These are phyloP conservation scores for Populus trichocarpa DNA, from an alignment of 441 rosid genomes.

Conservation along the genomic window DNA sequence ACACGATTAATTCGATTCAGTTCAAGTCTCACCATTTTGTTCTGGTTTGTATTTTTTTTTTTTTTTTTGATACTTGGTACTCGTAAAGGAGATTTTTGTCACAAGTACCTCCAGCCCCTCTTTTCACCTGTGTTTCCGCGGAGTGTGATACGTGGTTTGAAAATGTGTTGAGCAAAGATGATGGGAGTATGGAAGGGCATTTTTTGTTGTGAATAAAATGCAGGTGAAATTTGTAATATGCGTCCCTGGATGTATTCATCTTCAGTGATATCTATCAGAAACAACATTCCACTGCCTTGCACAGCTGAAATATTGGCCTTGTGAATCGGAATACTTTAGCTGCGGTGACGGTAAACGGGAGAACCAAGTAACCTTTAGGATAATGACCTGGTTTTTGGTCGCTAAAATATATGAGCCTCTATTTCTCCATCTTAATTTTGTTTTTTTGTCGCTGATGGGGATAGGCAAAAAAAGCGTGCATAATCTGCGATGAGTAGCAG, in stretches of 20 bases:
- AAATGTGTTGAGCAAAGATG: slow-evolving; percentile 13
- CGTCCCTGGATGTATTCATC: slow-evolving; percentile 1
- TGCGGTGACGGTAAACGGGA: neutral
- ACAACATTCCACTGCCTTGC: neutral
- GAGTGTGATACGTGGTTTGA: slow-evolving; percentile 29
- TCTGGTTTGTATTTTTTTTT: slow-evolving; percentile 7
- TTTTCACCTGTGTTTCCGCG: slow-evolving; percentile 34
- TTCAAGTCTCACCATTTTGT: slow-evolving; percentile 9
- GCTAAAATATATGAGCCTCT: no score
- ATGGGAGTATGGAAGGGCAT: slow-evolving; percentile 31
- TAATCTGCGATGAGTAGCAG: no score
- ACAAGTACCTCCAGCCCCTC: slow-evolving; percentile 25
- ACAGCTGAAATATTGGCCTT: neutral
- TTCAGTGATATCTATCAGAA: slow-evolving; percentile 10
- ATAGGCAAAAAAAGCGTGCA: no score
- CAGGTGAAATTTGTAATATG: slow-evolving; percentile 43
- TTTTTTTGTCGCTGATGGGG: no score
- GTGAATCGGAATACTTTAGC: neutral
- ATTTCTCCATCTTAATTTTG: no score
- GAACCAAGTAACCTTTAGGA: no score
- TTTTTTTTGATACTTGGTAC: slow-evolving; percentile 14
- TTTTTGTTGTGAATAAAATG: slow-evolving; percentile 48
- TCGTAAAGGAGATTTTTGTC: slow-evolving; percentile 19
- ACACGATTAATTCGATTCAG: slow-evolving; percentile 25
- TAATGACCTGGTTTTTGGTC: no score